Conservation (phyloP, 2,329 filamentous ascomycete species). For the Aspergillus hortae region DNA sequence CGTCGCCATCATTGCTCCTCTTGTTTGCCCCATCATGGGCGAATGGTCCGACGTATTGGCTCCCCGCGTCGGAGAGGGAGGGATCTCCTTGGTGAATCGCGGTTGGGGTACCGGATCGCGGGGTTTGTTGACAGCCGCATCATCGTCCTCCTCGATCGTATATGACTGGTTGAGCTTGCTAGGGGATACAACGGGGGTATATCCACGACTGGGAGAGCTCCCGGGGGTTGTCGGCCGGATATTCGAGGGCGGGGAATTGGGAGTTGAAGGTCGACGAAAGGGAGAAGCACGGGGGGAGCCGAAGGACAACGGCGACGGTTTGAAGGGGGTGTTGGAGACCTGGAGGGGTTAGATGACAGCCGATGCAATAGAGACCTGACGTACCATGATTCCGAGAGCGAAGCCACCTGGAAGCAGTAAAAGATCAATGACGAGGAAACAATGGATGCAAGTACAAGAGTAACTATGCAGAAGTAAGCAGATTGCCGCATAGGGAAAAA, state of each 20-base stretch:
- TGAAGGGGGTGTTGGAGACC: constrained; percentile 59
- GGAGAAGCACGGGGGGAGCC: constrained; percentile 68
- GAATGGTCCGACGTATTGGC: constrained; percentile 24
- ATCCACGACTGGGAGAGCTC: constrained; percentile 40
- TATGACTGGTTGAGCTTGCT: constrained; percentile 48
- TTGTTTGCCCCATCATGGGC: constrained; percentile 25
- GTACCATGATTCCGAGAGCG: neutral
- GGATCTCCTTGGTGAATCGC: constrained; percentile 35
- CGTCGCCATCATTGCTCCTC: constrained; percentile 17
- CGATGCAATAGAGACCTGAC: neutral
- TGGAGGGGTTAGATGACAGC: constrained; percentile 8
- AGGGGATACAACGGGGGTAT: constrained; percentile 43
- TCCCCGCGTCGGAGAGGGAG: constrained; percentile 38
- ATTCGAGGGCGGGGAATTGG: constrained; percentile 60
- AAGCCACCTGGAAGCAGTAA: neutral
- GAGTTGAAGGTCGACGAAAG: constrained; percentile 63
- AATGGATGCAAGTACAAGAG: too few relatives aligned
- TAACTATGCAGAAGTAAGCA: neutral
- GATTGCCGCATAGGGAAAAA: neutral
- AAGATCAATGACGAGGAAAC: neutral
- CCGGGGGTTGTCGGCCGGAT: constrained; percentile 47
- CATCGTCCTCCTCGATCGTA: constrained; percentile 41
- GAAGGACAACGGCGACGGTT: constrained; percentile 69
- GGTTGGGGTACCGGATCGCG: constrained; percentile 31
- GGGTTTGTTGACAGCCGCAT: constrained; percentile 19